A percentile compares a stretch with the other conserved stretches of the same genome.
phyloP scores from a whole-genome alignment of 106 monocot genomes.

The Platanthera zijinensis region DNA sequence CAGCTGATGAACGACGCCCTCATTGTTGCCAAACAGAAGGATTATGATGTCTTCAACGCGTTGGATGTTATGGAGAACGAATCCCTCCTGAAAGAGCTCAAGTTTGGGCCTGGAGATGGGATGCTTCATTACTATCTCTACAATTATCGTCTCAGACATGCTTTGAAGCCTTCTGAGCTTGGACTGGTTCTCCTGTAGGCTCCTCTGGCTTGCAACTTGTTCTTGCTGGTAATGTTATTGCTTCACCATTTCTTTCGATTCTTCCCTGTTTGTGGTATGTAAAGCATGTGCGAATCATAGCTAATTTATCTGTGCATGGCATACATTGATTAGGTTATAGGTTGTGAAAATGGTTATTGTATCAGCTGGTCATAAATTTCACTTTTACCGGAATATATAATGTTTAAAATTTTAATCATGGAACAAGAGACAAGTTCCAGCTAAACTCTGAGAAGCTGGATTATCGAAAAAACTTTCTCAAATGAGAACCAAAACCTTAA shows the following conservation, averaged over 20 bases:
- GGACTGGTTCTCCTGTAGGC: conserved; percentile 39
- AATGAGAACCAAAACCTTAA: too few species aligned
- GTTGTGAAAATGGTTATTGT: not conserved
- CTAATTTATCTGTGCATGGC: not conserved
- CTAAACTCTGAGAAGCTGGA: too few species aligned
- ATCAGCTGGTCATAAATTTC: not conserved
- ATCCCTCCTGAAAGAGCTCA: conserved; percentile 68
- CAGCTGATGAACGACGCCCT: conserved; percentile 79
- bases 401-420: not conserved
- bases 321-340: not conserved
- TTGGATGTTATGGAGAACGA: conserved; percentile 85
- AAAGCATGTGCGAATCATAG: not conserved
- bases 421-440: too few species aligned
- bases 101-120: conserved; percentile 74
- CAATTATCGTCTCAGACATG: conserved; percentile 42
- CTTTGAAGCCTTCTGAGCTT: conserved; percentile 43
- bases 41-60: conserved; percentile 78
- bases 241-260: not conserved
- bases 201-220: not conserved
- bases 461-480: too few species aligned
- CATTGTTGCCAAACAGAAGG: conserved; percentile 65
- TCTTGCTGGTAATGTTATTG: not conserved
- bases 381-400: not conserved
- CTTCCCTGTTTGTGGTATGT: not conserved
- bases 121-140: conserved; percentile 83